A percentile compares a stretch with the other conserved stretches of the same genome.
Evolutionary conservation across 352 stramenopile genomes (phyloP).

Genomic region (Phytophthora rubi): DNA sequence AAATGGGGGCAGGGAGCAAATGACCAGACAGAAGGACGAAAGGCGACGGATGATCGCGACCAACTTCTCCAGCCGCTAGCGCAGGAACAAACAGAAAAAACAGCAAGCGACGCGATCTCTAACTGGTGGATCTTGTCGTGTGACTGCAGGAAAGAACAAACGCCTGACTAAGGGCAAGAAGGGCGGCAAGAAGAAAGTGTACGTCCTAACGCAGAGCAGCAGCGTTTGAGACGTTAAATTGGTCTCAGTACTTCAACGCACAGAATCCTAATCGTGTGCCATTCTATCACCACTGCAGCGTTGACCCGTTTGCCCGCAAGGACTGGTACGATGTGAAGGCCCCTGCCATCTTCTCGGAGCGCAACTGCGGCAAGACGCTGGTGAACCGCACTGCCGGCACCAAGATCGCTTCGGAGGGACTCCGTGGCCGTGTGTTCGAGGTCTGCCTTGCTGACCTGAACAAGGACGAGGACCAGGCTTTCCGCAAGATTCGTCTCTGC

Average conservation of each 20-base stretch:
- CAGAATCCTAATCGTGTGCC: conserved; percentile 18
- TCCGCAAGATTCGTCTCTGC: conserved; percentile 99
- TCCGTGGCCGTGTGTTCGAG: conserved; percentile 99
- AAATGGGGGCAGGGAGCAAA: not conserved
- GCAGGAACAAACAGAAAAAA: not conserved
- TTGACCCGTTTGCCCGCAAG: conserved; percentile 99
- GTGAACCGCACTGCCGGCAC: conserved; percentile 97
- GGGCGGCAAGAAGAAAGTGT: conserved; percentile 93
- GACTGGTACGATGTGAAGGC: conserved; percentile 98
- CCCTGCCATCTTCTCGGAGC: conserved; percentile 97
- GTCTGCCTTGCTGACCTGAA: conserved; percentile 99
- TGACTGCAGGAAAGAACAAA: conserved; percentile 89
- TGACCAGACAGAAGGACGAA: not conserved
- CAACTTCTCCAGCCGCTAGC: not conserved
- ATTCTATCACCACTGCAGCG: conserved; percentile 41
- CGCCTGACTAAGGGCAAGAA: conserved; percentile 93
- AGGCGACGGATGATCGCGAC: not conserved
- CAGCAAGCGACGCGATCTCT: not conserved
- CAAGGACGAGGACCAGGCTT: conserved; percentile 97
- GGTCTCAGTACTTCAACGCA: not conserved
- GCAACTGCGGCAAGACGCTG: conserved; percentile 98
- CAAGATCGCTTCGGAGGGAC: conserved; percentile 98
- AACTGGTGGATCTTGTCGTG: conserved; percentile 15
- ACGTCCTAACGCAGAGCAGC: conserved; percentile 23
- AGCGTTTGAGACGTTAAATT: not conserved